phyloP scores from a whole-genome alignment of 805 yeast genomes.

The Yamadazyma tumulicola region DNA sequence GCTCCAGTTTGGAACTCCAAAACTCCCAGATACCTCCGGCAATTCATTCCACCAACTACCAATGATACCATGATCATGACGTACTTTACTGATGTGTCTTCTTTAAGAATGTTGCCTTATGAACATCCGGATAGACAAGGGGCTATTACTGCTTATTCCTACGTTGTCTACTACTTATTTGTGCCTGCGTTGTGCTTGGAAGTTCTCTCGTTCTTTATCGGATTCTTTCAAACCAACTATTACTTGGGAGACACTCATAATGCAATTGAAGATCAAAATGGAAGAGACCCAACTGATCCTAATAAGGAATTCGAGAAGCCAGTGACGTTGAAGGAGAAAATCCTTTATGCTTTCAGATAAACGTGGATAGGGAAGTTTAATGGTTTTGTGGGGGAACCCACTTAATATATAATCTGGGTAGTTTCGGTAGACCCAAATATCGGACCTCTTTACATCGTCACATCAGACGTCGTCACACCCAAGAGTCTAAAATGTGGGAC shows the following conservation, averaged over 20 bases:
- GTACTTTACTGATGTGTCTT: constrained; percentile 20
- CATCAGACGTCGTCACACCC: no score
- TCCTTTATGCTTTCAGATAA: no score
- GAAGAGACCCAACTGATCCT: constrained; percentile 8
- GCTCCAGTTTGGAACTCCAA: constrained; percentile 31
- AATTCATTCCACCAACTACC: constrained; percentile 21
- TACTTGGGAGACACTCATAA: constrained; percentile 35
- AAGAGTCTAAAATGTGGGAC: no score
- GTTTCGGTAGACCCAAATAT: no score
- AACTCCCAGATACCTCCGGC: constrained; percentile 25
- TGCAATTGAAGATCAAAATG: constrained; percentile 24
- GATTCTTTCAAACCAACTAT: constrained; percentile 31
- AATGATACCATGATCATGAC: constrained; percentile 15
- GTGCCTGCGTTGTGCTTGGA: constrained; percentile 25
- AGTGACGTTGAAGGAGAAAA: constrained; percentile 2
- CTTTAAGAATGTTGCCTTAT: constrained; percentile 20
- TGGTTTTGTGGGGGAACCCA: no score
- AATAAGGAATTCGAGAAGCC: constrained; percentile 2
- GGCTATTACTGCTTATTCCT: constrained; percentile 28
- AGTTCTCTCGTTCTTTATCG: constrained; percentile 24
- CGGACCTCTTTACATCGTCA: no score
- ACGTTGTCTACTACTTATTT: constrained; percentile 24
- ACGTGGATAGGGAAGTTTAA: no score
- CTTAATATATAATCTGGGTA: no score
- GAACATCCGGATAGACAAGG: constrained; percentile 26